phyloP scores from a whole-genome alignment of 1,284 basidiomycete species.

The Cryptococcus sp. region DNA sequence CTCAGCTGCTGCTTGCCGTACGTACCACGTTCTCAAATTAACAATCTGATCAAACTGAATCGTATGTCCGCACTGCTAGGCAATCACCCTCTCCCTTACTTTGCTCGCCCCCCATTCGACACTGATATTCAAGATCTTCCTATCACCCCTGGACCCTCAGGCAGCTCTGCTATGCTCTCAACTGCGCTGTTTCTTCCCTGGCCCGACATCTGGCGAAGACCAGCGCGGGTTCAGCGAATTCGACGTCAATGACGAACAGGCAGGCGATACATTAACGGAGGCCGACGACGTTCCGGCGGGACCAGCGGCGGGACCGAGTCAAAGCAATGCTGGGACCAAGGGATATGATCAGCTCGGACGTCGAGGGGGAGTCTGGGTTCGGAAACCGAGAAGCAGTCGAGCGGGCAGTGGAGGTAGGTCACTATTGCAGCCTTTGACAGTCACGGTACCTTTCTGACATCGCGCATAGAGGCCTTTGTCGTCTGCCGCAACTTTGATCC shows the following conservation, averaged over 20 bases:
- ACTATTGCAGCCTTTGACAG: too few relatives aligned
- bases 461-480: slow-evolving; percentile 59
- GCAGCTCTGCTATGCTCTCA: slow-evolving; percentile 57
- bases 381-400: slow-evolving; percentile 54
- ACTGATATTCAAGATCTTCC: slow-evolving; percentile 63
- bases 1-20: slow-evolving; percentile 59
- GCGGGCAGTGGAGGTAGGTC: slow-evolving; percentile 53
- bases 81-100: slow-evolving; percentile 59
- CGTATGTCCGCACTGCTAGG: slow-evolving; percentile 35
- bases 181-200: slow-evolving; percentile 56
- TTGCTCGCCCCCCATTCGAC: slow-evolving; percentile 58
- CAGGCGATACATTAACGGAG: slow-evolving; percentile 26
- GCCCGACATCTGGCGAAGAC: slow-evolving; percentile 21
- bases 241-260: slow-evolving; percentile 20
- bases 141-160: slow-evolving; percentile 53
- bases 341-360: slow-evolving; percentile 42
- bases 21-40: not conserved
- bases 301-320: not conserved
- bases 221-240: slow-evolving; percentile 22
- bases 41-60: not conserved
- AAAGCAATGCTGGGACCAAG: slow-evolving; percentile 10
- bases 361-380: slow-evolving; percentile 53
- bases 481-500: slow-evolving; percentile 58
- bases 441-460: not conserved
- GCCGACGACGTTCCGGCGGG: not conserved